Base-by-base conservation (phyloP, 139 green algal species). In the Picochlorum sp. region DNA sequence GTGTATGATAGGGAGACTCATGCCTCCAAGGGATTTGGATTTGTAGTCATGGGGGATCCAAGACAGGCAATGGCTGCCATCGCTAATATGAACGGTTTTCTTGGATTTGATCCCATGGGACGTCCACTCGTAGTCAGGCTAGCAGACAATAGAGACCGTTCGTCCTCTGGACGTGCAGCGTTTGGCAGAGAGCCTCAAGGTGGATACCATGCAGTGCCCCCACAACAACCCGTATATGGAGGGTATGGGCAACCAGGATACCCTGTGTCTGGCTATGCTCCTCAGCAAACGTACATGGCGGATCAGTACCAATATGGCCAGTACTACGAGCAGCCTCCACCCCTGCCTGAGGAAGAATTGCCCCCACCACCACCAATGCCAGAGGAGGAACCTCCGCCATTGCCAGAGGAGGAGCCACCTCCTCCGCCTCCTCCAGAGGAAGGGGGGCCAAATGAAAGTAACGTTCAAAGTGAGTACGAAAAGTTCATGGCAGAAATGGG, bases 1-100 rank as follows among this genome's bases (percentile, higher is more conserved):
- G 83, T 87, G 63, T 58, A 49, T 8, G 83, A 87, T 62, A 64
- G 74, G 4, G 69, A 80, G 3, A 86, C 81, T 1, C 62, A 66
- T 3, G 21, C 49, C 8, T 63, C 73, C 3, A 75, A 76, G 6
- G 83, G 83, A 49, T 89, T 79, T 49, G 83, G 64, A 13, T 89
- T 89, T 50, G 76, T 86, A 3, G 77, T 72, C 38, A 81, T 86
- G 52, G 52, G 45, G 66, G 62, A 69, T 49, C 28, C 59, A 3
- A 24, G 30, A 24, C 30, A 47, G 11, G 58, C 75, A n/a, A 45
- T 55, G 26, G 45, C 49, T 52, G 74, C 74, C 10, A 64, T 77
- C 16, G 45, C 37, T 4, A n/a, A 7, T 28, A 69, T 77, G 70
- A 49, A 77, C 57, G 65, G 65, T 6, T 77, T 60, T 34, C 15